A percentile compares a stretch with the other conserved stretches of the same genome.
Conservation (phyloP, 2,329 filamentous ascomycete species). For the Alternaria brassicicola region DNA sequence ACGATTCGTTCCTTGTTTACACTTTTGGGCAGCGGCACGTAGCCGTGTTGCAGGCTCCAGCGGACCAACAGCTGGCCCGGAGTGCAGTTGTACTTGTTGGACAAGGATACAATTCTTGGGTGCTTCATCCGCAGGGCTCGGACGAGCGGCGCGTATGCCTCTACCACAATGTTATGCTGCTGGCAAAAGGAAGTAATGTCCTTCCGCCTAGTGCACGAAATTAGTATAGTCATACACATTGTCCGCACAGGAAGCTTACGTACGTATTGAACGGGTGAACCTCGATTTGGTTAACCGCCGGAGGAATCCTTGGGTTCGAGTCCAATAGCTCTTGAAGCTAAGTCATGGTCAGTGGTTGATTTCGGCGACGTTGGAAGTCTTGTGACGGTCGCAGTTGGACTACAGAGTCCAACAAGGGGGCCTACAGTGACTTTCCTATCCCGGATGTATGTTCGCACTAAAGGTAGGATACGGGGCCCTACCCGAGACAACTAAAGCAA, state of each 20-base stretch:
- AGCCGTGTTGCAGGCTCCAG: constrained; percentile 78
- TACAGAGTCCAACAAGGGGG: constrained; percentile 6
- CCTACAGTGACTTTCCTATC: background rate
- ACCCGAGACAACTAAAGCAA: constrained; percentile 11
- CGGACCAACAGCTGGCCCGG: constrained; percentile 76
- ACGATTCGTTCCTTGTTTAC: constrained; percentile 65
- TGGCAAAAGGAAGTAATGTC: constrained; percentile 71
- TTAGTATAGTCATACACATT: background rate
- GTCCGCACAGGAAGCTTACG: background rate
- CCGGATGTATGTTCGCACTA: constrained; percentile 9
- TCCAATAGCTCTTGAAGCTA: constrained; percentile 72
- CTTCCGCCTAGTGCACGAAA: constrained; percentile 68
- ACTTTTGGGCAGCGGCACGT: constrained; percentile 77
- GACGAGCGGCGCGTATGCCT: constrained; percentile 81
- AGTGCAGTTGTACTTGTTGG: constrained; percentile 72
- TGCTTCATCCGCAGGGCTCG: constrained; percentile 73
- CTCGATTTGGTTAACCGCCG: constrained; percentile 79
- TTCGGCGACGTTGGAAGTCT: constrained; percentile 4
- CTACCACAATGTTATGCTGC: constrained; percentile 69
- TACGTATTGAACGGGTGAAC: constrained; percentile 72
- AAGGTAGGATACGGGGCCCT: constrained; percentile 1
- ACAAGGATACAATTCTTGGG: constrained; percentile 64
- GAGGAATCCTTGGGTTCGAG: constrained; percentile 65
- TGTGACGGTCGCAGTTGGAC: background rate
- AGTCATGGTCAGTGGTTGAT: constrained; percentile 18